Evolutionary conservation across 176 grass and related monocot species (phyloP).

Genomic region (Zoysia japonica): DNA sequence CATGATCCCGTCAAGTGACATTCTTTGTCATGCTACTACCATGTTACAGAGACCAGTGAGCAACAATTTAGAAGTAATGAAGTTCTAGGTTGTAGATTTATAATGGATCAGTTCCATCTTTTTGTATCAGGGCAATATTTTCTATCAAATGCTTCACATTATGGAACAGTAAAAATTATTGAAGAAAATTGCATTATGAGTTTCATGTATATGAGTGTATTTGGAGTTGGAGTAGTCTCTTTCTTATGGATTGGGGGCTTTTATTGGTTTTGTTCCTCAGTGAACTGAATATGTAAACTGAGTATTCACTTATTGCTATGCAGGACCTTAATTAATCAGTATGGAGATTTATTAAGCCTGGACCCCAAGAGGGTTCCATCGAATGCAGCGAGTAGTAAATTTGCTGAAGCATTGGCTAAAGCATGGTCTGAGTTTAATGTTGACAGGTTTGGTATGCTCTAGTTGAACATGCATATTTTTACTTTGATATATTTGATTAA

Average conservation of each 20-base stretch:
- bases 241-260: neutral
- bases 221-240: neutral
- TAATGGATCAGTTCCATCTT: constrained; percentile 21
- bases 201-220: constrained; percentile 2
- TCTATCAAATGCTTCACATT: neutral
- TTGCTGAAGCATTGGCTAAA: constrained; percentile 70
- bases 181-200: neutral
- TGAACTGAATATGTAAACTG: constrained; percentile 1
- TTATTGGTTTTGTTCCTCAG: constrained; percentile 13
- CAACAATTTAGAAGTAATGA: constrained; percentile 7
- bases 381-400: constrained; percentile 63
- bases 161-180: neutral
- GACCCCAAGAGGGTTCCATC: constrained; percentile 71
- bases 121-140: neutral
- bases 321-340: constrained; percentile 67
- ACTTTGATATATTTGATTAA: neutral
- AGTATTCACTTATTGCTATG: constrained; percentile 17
- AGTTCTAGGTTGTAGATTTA: neutral
- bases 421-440: constrained; percentile 74
- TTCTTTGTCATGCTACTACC: neutral
- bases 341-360: constrained; percentile 65
- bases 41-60: neutral
- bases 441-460: constrained; percentile 60
- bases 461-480: constrained; percentile 28
- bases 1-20: neutral